Conservation (phyloP, 2,329 filamentous ascomycete species). For the Epichloe bromicola region DNA sequence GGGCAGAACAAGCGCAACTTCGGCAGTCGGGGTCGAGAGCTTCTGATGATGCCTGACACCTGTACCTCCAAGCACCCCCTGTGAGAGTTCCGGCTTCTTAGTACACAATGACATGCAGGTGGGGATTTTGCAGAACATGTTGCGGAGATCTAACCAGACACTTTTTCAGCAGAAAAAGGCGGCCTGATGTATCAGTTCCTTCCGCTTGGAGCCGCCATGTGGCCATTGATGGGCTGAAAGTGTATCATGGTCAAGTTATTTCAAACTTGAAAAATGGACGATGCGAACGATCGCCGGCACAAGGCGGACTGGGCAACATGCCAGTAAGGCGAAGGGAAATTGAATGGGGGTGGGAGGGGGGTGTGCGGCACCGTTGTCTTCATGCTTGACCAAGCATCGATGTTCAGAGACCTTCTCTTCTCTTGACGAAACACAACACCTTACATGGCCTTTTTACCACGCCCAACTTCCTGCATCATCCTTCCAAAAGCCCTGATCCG, state of each 20-base stretch:
- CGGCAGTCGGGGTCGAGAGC: constrained; percentile 1
- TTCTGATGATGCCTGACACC: constrained; percentile 1
- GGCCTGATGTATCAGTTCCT: neutral
- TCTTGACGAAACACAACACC: neutral
- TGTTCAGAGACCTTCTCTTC: neutral
- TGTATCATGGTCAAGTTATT: neutral
- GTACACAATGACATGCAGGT: too few species aligned
- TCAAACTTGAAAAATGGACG: neutral
- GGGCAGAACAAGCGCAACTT: constrained; percentile 1
- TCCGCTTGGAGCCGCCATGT: neutral
- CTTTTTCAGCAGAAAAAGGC: neutral
- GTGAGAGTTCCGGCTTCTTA: neutral
- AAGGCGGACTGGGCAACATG: neutral
- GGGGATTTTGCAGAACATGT: too few species aligned
- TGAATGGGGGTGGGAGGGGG: neutral
- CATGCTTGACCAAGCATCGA: neutral
- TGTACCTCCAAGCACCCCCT: neutral
- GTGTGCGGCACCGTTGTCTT: neutral
- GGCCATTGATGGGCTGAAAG: neutral
- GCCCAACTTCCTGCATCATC: neutral
- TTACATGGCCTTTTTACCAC: neutral
- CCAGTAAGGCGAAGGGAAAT: neutral
- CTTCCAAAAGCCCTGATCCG: neutral
- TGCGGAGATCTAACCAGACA: too few species aligned
- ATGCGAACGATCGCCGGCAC: neutral